These are phyloP conservation scores for Rubia yunnanensis DNA, from an alignment of 257 asterid genomes.

Conservation along the genomic window DNA sequence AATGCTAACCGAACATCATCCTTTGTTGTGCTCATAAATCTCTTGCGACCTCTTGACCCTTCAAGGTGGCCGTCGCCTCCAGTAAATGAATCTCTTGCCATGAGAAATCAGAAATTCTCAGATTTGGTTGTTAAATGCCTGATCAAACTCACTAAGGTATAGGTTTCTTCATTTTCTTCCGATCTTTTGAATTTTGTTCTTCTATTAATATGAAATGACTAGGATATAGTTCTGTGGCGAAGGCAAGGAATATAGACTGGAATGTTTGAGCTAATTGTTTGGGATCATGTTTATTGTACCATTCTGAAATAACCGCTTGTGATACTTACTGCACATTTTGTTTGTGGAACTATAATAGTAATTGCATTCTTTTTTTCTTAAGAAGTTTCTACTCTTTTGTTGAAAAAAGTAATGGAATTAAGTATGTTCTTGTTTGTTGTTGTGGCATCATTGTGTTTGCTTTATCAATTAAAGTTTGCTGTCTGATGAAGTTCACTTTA, in stretches of 20 bases:
- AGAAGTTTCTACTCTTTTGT: background rate
- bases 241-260: too few relatives aligned
- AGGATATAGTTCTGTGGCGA: background rate
- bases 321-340: background rate
- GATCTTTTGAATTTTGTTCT: background rate
- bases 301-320: background rate
- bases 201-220: background rate
- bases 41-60: slow-evolving; percentile 85
- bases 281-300: background rate
- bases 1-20: slow-evolving; percentile 96
- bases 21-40: slow-evolving; percentile 84
- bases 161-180: slow-evolving; percentile 2
- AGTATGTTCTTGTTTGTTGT: too few relatives aligned
- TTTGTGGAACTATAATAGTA: background rate
- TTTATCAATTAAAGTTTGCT: too few relatives aligned
- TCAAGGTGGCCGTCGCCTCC: slow-evolving; percentile 98
- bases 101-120: slow-evolving; percentile 89
- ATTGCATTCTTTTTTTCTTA: background rate
- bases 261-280: too few relatives aligned
- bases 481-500: slow-evolving; percentile 6
- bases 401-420: background rate
- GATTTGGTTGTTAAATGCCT: slow-evolving; percentile 98
- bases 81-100: slow-evolving; percentile 53
- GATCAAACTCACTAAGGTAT: slow-evolving; percentile 94
- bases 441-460: background rate